A percentile compares a stretch with the other conserved stretches of the same genome.
These are phyloP conservation scores for Talaromyces adpressus DNA, from an alignment of 495 filamentous ascomycete species.

Conservation along the genomic window DNA sequence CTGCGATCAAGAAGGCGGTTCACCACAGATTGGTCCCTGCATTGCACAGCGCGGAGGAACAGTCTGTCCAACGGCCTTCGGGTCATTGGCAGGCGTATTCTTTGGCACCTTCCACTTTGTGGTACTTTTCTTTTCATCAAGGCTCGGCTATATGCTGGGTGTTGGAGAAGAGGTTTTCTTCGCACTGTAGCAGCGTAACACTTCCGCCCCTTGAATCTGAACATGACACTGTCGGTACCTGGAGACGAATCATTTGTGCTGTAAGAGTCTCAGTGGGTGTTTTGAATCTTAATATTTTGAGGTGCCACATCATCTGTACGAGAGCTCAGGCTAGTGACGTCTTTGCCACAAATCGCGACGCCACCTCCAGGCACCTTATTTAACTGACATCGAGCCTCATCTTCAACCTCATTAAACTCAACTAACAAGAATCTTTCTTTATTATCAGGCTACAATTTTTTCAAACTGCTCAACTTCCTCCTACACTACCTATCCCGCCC, in stretches of 20 bases:
- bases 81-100: slow-evolving; percentile 61
- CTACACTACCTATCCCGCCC: not conserved
- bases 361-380: not conserved
- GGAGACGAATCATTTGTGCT: no score
- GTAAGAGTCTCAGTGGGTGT: no score
- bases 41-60: slow-evolving; percentile 63
- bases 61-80: slow-evolving; percentile 53
- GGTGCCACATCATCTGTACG: not conserved
- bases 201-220: no score
- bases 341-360: not conserved
- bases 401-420: not conserved
- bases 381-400: not conserved
- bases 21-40: slow-evolving; percentile 49
- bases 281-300: no score
- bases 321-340: not conserved
- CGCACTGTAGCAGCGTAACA: no score
- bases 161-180: slow-evolving; percentile 42
- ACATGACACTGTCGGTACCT: no score
- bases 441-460: not conserved
- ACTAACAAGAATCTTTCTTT: not conserved
- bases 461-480: slow-evolving; percentile 1
- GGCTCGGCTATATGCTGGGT: slow-evolving; percentile 32
- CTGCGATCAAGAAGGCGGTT: slow-evolving; percentile 42
- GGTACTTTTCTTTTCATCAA: slow-evolving; percentile 45
- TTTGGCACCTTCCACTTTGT: slow-evolving; percentile 49